Base-by-base conservation (phyloP, 1,284 basidiomycete species). In the Leccinum colubrinum region DNA sequence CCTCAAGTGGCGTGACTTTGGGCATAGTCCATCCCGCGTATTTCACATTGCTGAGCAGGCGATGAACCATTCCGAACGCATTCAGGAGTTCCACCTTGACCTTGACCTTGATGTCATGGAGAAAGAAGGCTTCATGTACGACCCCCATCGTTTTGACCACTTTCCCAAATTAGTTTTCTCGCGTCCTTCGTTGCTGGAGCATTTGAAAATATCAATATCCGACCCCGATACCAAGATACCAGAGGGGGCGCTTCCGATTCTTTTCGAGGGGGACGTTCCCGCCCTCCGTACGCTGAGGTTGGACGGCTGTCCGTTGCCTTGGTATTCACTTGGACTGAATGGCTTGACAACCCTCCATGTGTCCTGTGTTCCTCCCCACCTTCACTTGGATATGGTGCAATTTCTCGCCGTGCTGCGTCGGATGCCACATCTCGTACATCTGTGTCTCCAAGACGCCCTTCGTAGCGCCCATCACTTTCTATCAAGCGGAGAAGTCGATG, bases 381-480 rank as follows among this genome's bases (percentile, higher is more conserved):
- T 33, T 33, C n/a, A 15, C 14, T 25, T 15, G 25, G 37, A 27
- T 12, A 15, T 63, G 20, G 55, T 35, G 6, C 65, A 71, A 37
- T 62, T 78, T 12, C 52, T 72, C 6, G 56, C 65, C 22, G 63
- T 60, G 9, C 64, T 78, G 7, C 39, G 61, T 41, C 56, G 58
- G 30, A 73, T 74, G 70, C 73, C 71, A 14, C 20, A 58, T 17
- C 66, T 78, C n/a, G 66, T 66, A 54, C 60, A 57, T 25, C 52
- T 61, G 0, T 25, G 27, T 11, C 58, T 61, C 17, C 9, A 35
- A 11, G 17, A 14, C 14, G 20, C 22, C 22, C 20, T 50, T 17
- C 14, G 9, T 5, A 17, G 15, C 3, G 17, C 53, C 2, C 15
- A 11, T 4, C 20, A 14, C 3, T 41, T 37, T 14, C 39, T 46